Evolutionary conservation across 2,329 filamentous ascomycete genomes (phyloP).

Genomic region (Elsinoe australis): DNA sequence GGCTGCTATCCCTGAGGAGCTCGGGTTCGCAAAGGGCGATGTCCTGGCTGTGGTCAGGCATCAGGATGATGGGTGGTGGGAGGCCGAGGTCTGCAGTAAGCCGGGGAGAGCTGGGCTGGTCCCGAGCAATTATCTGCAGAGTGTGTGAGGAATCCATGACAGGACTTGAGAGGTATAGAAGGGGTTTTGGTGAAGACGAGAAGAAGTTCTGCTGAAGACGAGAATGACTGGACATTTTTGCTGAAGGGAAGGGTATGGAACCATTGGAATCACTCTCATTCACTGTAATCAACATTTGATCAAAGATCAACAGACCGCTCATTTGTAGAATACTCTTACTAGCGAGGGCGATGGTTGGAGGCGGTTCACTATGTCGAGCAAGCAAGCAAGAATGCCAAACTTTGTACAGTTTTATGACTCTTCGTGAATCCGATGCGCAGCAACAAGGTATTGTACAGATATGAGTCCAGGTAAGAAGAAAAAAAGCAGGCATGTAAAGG

Average conservation of each 20-base stretch:
- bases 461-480: too few relatives aligned
- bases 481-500: too few relatives aligned
- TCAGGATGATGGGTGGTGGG: conserved; percentile 99
- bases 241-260: too few relatives aligned
- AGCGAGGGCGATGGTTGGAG: neutral
- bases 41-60: conserved; percentile 78
- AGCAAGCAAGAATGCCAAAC: too few relatives aligned
- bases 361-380: too few relatives aligned
- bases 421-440: too few relatives aligned
- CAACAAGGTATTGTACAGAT: too few relatives aligned
- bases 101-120: conserved; percentile 51
- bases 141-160: conserved; percentile 21
- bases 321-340: conserved; percentile 7
- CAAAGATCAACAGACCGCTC: neutral
- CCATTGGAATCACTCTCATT: too few relatives aligned
- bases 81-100: conserved; percentile 77
- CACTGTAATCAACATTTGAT: conserved; percentile 1
- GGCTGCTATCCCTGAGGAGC: conserved; percentile 89
- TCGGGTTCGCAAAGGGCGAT: conserved; percentile 88
- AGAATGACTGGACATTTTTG: too few relatives aligned
- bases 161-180: neutral
- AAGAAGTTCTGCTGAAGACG: neutral
- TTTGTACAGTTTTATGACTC: too few relatives aligned
- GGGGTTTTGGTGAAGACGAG: neutral
- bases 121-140: conserved; percentile 60